A percentile compares a stretch with the other conserved stretches of the same genome.
These are phyloP conservation scores for Anaeramoeba flamelloides DNA, from an alignment of 78 protist genomes.

Conservation along the genomic window DNA sequence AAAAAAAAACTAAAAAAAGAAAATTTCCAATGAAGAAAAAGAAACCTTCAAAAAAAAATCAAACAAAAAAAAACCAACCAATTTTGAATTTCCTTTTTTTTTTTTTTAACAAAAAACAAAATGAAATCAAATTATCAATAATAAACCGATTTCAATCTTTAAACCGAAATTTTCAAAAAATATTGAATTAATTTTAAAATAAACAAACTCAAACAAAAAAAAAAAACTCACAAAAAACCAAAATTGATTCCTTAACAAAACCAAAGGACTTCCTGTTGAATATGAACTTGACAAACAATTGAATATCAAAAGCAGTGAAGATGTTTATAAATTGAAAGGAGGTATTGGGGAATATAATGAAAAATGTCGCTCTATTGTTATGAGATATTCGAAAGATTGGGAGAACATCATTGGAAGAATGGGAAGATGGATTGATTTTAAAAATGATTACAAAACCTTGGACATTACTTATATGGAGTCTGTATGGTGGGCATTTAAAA, in stretches of 20 bases:
- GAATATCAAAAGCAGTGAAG: constrained; percentile 65
- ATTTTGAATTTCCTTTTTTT: too few relatives aligned
- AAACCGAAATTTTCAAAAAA: too few relatives aligned
- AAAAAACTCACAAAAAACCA: too few relatives aligned
- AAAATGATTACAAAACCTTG: constrained; percentile 95
- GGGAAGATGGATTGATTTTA: constrained; percentile 98
- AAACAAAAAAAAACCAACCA: too few relatives aligned
- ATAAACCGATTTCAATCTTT: too few relatives aligned
- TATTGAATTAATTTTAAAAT: too few relatives aligned
- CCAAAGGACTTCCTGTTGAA: constrained; percentile 97
- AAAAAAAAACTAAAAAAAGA: too few relatives aligned
- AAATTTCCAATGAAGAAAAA: too few relatives aligned
- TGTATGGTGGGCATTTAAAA: constrained; percentile 86
- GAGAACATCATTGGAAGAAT: constrained; percentile 56
- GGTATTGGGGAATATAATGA: constrained; percentile 81
- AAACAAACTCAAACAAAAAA: too few relatives aligned
- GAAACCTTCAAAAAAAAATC: too few relatives aligned
- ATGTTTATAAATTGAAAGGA: constrained; percentile 62
- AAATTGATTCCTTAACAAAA: constrained; percentile 93
- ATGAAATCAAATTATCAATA: too few relatives aligned
- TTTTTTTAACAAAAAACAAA: too few relatives aligned
- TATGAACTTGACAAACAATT: constrained; percentile 83
- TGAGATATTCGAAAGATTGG: constrained; percentile 79
- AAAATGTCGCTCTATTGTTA: constrained; percentile 63
- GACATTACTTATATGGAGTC: constrained; percentile 49